Percentiles rank a stretch among this genome's conserved stretches.
Conservation (phyloP, 2,329 filamentous ascomycete genomes). For the Colletotrichum sp. region DNA sequence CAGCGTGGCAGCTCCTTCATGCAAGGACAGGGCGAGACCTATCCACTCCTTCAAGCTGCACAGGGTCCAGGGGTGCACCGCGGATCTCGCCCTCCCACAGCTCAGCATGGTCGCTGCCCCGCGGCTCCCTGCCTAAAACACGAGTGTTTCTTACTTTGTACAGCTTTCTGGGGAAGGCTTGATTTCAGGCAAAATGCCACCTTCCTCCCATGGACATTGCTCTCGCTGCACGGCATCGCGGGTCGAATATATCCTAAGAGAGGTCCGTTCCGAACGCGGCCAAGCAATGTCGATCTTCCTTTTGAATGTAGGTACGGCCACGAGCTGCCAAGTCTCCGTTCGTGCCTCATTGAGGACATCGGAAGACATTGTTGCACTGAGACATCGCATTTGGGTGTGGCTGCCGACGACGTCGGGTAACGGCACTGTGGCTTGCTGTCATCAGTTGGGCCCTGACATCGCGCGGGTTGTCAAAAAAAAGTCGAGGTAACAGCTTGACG, state of each 20-base stretch:
- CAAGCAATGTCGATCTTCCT: background rate
- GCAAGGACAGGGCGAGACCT: slow-evolving; percentile 5
- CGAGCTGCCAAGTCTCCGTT: background rate
- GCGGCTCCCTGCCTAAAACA: background rate
- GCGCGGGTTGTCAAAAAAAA: background rate
- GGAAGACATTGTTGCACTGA: background rate
- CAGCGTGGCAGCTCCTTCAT: background rate
- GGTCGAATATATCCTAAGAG: background rate
- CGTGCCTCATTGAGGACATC: background rate
- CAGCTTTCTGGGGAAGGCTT: background rate
- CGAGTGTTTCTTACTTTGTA: background rate
- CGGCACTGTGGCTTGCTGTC: background rate
- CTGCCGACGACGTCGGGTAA: background rate
- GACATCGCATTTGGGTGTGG: background rate
- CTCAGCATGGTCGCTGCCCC: background rate
- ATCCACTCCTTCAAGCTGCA: background rate
- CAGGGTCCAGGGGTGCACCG: slow-evolving; percentile 4
- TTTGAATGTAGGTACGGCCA: background rate
- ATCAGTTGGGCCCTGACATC: background rate
- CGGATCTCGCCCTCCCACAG: background rate
- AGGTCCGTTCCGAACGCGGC: slow-evolving; percentile 7
- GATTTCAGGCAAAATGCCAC: background rate
- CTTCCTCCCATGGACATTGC: background rate
- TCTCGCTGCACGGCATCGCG: background rate
- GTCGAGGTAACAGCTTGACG: background rate